phyloP scores from a whole-genome alignment of 1,139 yeast species.

The Geotrichum candidum region DNA sequence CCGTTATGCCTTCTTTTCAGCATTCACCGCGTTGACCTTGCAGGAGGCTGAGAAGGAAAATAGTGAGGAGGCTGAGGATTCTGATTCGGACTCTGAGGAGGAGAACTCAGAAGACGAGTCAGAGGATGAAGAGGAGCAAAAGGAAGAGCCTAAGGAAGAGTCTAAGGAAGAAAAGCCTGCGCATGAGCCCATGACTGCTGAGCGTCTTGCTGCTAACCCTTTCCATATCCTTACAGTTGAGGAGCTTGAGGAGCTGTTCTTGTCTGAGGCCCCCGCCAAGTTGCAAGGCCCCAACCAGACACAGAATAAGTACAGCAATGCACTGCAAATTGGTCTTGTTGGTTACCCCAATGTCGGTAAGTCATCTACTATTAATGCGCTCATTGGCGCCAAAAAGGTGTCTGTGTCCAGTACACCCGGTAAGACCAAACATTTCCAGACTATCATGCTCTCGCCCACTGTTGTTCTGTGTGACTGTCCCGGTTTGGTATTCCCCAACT shows the following conservation, averaged over 20 bases:
- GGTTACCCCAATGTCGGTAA: conserved; percentile 93
- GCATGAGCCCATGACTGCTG: conserved; percentile 10
- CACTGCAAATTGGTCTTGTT: conserved; percentile 86
- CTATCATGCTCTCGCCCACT: conserved; percentile 75
- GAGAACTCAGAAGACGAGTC: conserved; percentile 22
- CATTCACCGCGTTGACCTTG: conserved; percentile 55
- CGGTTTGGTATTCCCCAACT: conserved; percentile 96
- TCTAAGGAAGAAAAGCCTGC: conserved; percentile 20
- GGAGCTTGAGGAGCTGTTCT: conserved; percentile 75
- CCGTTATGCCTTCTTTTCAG: conserved; percentile 87
- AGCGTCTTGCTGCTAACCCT: conserved; percentile 37
- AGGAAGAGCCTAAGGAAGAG: conserved; percentile 19
- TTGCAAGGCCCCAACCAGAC: conserved; percentile 72
- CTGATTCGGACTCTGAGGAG: conserved; percentile 23
- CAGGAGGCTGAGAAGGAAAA: conserved; percentile 21
- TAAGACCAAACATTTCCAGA: conserved; percentile 97
- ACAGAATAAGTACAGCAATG: conserved; percentile 30
- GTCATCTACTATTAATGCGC: conserved; percentile 90
- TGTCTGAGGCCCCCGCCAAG: conserved; percentile 73
- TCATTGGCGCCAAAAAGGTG: conserved; percentile 93
- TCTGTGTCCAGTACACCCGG: conserved; percentile 98
- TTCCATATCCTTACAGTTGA: conserved; percentile 73
- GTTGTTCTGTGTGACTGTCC: conserved; percentile 97
- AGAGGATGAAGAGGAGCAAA: conserved; percentile 20
- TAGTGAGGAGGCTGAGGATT: conserved; percentile 24